These are phyloP conservation scores for Solanum sitiens DNA, from an alignment of 257 asterid species.

Conservation along the genomic window DNA sequence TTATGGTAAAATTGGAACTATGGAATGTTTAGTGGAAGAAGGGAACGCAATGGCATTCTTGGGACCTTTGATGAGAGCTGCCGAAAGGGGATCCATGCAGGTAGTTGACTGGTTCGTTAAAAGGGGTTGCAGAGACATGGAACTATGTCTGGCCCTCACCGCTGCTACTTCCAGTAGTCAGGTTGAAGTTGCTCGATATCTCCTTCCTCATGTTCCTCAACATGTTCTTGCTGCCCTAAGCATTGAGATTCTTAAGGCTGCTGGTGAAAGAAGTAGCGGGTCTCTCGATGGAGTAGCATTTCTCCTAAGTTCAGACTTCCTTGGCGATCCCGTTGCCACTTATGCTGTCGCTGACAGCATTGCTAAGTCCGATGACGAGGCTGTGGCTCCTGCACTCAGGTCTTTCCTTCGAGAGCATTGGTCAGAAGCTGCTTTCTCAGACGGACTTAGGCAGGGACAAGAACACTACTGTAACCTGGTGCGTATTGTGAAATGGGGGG, in stretches of 20 bases:
- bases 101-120: conserved; percentile 91
- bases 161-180: conserved; percentile 97
- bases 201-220: conserved; percentile 93
- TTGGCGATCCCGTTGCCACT: conserved; percentile 76
- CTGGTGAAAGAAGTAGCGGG: conserved; percentile 88
- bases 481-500: conserved; percentile 52
- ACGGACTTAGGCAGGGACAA: conserved; percentile 54
- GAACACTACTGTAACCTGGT: conserved; percentile 54
- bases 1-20: conserved; percentile 78
- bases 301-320: conserved; percentile 74
- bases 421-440: conserved; percentile 71
- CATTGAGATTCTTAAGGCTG: conserved; percentile 92
- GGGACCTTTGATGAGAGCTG: conserved; percentile 97
- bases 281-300: conserved; percentile 87
- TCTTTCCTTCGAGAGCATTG: conserved; percentile 64
- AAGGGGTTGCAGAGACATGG: conserved; percentile 95
- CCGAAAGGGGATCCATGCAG: conserved; percentile 88
- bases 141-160: conserved; percentile 89
- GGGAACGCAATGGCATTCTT: conserved; percentile 92
- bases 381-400: conserved; percentile 67
- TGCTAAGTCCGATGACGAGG: conserved; percentile 63
- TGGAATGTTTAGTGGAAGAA: conserved; percentile 96
- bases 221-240: conserved; percentile 89
- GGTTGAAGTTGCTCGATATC: conserved; percentile 66
- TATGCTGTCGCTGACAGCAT: conserved; percentile 89